Evolutionary conservation across 305 asterid species (phyloP), one percentile per base, ranked within the genome.

Genomic region (Rubia occidens): DNA sequence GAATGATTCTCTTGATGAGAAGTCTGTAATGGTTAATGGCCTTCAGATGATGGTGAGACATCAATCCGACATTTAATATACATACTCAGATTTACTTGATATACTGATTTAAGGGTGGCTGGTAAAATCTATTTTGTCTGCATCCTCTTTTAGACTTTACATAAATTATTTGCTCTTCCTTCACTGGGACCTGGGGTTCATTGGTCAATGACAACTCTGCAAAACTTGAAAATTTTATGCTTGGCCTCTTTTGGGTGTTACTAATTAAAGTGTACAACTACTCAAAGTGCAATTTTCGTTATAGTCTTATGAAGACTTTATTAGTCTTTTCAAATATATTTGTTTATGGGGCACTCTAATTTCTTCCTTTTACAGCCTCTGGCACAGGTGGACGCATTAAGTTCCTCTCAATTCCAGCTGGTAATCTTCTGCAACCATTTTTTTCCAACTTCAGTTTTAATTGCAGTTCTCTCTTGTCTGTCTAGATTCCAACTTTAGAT

Each of bases 21-120:
- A 78, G 79, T 85, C 91, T 66, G 82, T 90, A 20, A 76, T 94
- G 95, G 83, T 94, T 81, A 90, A 90, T 83, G 98, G 98, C 76
- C 90, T 89, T 78, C 95, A 87, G 80, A 87, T 77, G 75, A 78
- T 75, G 93, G 98, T 94, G 73, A 85, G 83, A 73, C 66, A 67
- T 78, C 64, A 66, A 44, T 65, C 72, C 73, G 47, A 68, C 73
- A 71, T 58, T 49, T 29, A 43, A 8, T 29, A 26, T 54, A n/a
- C n/a, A 24, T 24, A 62, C 54, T 65, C 68, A 64, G 67, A 71
- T 37, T 60, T 44, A 13, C 61, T 44, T 14, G 24, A 14, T 14
- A 8, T 3, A 20, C 21, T 29, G 49, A 37, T 17, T 2, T 53
- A 10, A 4, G 24, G 11, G n/a, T 0, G 3, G 21, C 40, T 26